Evolutionary conservation across 2,329 filamentous ascomycete genomes (phyloP).

Genomic region (Orbilia javanica): DNA sequence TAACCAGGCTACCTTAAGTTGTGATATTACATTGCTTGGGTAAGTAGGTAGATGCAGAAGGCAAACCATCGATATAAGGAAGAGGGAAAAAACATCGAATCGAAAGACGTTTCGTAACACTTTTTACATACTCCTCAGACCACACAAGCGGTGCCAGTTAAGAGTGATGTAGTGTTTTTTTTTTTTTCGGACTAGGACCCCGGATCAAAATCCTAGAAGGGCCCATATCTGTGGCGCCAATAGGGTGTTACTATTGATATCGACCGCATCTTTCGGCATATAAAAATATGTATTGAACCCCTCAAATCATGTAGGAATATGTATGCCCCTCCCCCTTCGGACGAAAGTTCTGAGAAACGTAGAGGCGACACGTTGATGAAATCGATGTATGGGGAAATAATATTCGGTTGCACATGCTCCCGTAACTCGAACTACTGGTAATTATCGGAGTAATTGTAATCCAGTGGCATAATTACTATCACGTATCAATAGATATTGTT

Average conservation of each 20-base stretch:
- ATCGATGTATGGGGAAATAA: slow-evolving; percentile 12
- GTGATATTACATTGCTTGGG: slow-evolving; percentile 25
- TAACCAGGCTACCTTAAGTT: not conserved
- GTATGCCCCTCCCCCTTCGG: slow-evolving; percentile 26
- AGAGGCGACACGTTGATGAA: slow-evolving; percentile 27
- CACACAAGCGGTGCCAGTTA: slow-evolving; percentile 22
- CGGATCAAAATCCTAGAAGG: slow-evolving; percentile 13
- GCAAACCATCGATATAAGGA: not conserved
- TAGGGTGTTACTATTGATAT: slow-evolving; percentile 28
- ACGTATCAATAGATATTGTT: slow-evolving; percentile 11
- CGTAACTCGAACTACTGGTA: not conserved
- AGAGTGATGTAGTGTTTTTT: slow-evolving; percentile 5
- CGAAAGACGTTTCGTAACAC: slow-evolving; percentile 16
- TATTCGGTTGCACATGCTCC: slow-evolving; percentile 21
- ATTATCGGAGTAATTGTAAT: slow-evolving; percentile 22
- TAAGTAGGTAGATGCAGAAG: slow-evolving; percentile 21
- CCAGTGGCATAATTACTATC: not conserved
- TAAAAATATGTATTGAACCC: slow-evolving; percentile 28
- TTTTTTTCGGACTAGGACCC: slow-evolving; percentile 12
- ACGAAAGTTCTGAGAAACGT: slow-evolving; percentile 22
- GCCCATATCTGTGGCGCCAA: slow-evolving; percentile 30
- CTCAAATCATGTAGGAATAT: slow-evolving; percentile 24
- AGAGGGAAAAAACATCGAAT: slow-evolving; percentile 4
- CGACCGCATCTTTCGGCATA: slow-evolving; percentile 28
- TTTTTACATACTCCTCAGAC: slow-evolving; percentile 25